phyloP scores from a whole-genome alignment of 2,329 filamentous ascomycete species.

The Alternaria brassicicola region DNA sequence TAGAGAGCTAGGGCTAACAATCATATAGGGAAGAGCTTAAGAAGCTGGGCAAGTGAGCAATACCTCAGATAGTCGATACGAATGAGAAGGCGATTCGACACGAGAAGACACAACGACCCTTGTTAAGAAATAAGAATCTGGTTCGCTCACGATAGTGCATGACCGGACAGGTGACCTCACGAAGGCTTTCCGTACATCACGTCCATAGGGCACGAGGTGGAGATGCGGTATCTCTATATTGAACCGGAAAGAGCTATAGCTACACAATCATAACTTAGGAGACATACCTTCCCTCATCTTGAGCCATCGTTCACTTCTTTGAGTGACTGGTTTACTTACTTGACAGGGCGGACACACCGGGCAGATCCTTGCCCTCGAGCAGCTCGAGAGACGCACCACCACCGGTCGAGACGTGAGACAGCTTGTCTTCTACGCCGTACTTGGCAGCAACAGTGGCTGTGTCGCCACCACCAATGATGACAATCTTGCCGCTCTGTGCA shows the following conservation, averaged over 20 bases:
- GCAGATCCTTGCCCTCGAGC: constrained; percentile 96
- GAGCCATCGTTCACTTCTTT: constrained; percentile 27
- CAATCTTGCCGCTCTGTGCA: constrained; percentile 83
- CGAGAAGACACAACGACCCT: not conserved
- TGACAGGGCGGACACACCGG: constrained; percentile 90
- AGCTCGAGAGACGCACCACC: constrained; percentile 95
- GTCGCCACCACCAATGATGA: constrained; percentile 98
- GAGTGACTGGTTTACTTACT: constrained; percentile 60
- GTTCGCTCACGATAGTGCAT: not conserved
- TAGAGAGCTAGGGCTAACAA: constrained; percentile 5
- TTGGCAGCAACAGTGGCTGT: constrained; percentile 98
- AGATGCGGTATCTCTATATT: constrained; percentile 24
- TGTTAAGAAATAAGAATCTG: not conserved
- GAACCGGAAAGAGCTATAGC: constrained; percentile 34
- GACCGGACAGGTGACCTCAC: not conserved
- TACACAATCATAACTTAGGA: constrained; percentile 45
- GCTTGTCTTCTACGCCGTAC: constrained; percentile 93
- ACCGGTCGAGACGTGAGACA: constrained; percentile 97
- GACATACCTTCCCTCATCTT: constrained; percentile 40
- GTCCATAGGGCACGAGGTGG: constrained; percentile 1
- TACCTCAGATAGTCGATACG: not conserved
- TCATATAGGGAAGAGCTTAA: constrained; percentile 82
- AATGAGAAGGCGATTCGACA: constrained; percentile 3
- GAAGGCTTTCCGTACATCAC: not conserved
- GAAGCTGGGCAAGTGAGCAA: constrained; percentile 76